phyloP scores from a whole-genome alignment of 352 stramenopile species.

The Globisporangium paddicum region DNA sequence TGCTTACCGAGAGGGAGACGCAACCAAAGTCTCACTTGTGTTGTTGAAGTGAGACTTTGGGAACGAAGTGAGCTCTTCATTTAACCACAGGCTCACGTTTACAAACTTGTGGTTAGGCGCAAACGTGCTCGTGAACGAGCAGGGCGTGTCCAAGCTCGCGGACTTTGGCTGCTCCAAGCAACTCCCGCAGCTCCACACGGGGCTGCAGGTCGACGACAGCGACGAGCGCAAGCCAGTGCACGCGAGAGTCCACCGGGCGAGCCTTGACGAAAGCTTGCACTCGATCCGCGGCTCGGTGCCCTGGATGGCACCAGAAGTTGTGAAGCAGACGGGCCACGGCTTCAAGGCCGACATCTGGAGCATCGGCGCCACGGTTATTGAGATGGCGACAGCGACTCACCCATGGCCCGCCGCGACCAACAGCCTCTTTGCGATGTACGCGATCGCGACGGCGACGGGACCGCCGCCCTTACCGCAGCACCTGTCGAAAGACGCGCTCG shows the following conservation, averaged over 20 bases:
- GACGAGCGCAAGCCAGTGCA: neutral
- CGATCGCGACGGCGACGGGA: constrained; percentile 50
- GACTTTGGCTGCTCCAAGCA: constrained; percentile 91
- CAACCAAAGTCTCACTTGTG: neutral
- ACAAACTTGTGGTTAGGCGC: too few relatives aligned
- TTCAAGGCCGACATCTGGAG: constrained; percentile 83
- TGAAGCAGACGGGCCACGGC: constrained; percentile 68
- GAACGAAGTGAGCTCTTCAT: neutral
- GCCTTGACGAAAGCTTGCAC: constrained; percentile 74
- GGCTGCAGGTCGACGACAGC: neutral
- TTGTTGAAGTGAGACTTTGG: neutral
- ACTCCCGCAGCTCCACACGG: constrained; percentile 37
- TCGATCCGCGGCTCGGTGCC: constrained; percentile 83
- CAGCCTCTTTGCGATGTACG: constrained; percentile 59
- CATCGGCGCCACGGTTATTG: constrained; percentile 73
- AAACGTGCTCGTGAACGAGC: constrained; percentile 88
- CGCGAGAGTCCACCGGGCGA: constrained; percentile 56
- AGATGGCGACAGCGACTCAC: constrained; percentile 76
- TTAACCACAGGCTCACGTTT: too few relatives aligned
- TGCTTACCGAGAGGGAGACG: neutral
- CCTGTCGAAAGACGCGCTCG: constrained; percentile 40
- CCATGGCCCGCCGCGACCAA: constrained; percentile 64
- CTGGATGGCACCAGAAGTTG: constrained; percentile 81
- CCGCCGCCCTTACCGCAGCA: constrained; percentile 48
- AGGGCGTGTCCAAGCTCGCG: constrained; percentile 83